These are phyloP conservation scores for Ogataea haglerorum DNA, from an alignment of 805 yeast genomes.

Conservation along the genomic window DNA sequence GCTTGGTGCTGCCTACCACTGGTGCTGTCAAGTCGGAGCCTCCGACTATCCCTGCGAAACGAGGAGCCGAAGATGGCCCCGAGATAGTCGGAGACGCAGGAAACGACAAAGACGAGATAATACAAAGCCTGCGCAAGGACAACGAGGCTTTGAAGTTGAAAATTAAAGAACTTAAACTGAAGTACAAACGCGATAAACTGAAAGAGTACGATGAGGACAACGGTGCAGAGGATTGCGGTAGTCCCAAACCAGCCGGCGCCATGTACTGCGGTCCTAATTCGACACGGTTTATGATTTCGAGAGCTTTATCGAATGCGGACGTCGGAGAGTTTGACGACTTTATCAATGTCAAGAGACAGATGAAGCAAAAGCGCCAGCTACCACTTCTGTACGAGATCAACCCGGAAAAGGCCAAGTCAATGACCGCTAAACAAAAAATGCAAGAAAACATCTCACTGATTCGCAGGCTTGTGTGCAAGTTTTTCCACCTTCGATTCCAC, in stretches of 20 bases:
- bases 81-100: background rate
- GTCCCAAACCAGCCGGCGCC: slow-evolving; percentile 3
- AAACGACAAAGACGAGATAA: slow-evolving; percentile 10
- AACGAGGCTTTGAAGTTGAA: slow-evolving; percentile 30
- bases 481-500: slow-evolving; percentile 39
- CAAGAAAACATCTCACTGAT: slow-evolving; percentile 36
- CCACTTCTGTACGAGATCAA: slow-evolving; percentile 20
- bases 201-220: slow-evolving; percentile 15
- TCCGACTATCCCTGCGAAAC: background rate
- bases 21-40: background rate
- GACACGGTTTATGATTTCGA: slow-evolving; percentile 44
- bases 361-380: slow-evolving; percentile 29
- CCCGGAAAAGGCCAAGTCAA: slow-evolving; percentile 4
- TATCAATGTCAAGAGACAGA: slow-evolving; percentile 29
- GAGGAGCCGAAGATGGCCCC: slow-evolving; percentile 1
- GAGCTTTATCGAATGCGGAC: slow-evolving; percentile 27
- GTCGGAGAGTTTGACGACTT: slow-evolving; percentile 27
- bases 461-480: slow-evolving; percentile 36
- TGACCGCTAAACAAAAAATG: slow-evolving; percentile 15
- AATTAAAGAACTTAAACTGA: slow-evolving; percentile 26
- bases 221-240: slow-evolving; percentile 2
- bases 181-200: slow-evolving; percentile 19
- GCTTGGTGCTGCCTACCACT: background rate
- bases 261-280: slow-evolving; percentile 52
- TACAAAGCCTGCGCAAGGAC: slow-evolving; percentile 22